Percentiles rank a stretch among this genome's conserved stretches.
phyloP scores from a whole-genome alignment of 176 grass and related monocot genomes.

The Bonia amplexicaulis region DNA sequence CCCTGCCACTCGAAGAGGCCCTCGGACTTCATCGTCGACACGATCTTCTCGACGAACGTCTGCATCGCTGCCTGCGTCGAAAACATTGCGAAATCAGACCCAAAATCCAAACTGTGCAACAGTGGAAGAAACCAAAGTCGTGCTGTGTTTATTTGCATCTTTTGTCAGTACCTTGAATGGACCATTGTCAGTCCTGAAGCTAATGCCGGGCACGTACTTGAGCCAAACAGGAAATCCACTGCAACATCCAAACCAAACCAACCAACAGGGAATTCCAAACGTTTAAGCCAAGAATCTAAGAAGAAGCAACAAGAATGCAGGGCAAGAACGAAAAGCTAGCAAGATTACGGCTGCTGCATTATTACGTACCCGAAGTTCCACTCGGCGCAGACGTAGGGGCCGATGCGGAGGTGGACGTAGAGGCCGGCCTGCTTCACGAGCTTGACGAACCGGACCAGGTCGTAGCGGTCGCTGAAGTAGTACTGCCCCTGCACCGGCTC shows the following conservation, averaged over 20 bases:
- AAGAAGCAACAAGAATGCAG: not conserved
- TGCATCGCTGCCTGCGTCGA: conserved; percentile 71
- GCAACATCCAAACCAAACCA: not conserved
- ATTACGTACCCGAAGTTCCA: conserved; percentile 87
- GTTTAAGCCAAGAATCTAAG: not conserved
- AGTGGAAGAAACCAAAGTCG: not conserved
- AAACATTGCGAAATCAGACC: not conserved
- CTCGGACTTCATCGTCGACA: conserved; percentile 92
- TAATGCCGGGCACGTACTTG: conserved; percentile 92
- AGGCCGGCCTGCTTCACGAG: conserved; percentile 87
- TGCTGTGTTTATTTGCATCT: not conserved
- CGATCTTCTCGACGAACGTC: conserved; percentile 85
- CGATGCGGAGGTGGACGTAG: conserved; percentile 90
- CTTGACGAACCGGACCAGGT: conserved; percentile 93
- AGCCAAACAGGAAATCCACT: conserved; percentile 98
- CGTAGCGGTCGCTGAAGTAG: conserved; percentile 82
- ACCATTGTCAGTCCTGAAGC: conserved; percentile 83
- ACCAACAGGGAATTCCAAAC: not conserved
- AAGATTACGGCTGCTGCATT: not conserved
- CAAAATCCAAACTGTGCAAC: not conserved
- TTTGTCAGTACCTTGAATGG: conserved; percentile 68
- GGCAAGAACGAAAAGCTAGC: too few relatives aligned
- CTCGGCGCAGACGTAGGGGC: conserved; percentile 94
- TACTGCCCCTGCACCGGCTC: conserved; percentile 83
- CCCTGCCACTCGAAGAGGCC: conserved; percentile 78